phyloP scores from a whole-genome alignment of 2,329 filamentous ascomycete genomes.

The Alternaria longipes region DNA sequence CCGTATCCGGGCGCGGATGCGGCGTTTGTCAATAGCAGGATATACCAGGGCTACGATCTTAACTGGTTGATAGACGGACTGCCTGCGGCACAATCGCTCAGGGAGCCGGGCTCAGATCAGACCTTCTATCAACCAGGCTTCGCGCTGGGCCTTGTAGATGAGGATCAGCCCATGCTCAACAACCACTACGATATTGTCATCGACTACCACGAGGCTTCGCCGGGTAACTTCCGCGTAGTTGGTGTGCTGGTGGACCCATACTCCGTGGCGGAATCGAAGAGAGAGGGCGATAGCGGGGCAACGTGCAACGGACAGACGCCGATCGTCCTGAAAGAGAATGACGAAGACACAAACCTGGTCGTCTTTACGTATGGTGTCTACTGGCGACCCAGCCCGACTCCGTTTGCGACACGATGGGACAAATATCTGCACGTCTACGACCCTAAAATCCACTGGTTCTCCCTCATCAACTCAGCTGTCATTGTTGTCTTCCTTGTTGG shows the following conservation, averaged over 20 bases:
- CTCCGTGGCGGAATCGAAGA: constrained; percentile 69
- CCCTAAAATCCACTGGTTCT: constrained; percentile 99
- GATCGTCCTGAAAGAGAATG: constrained; percentile 71
- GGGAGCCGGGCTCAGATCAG: constrained; percentile 77
- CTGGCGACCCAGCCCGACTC: constrained; percentile 84
- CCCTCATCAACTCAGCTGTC: constrained; percentile 92
- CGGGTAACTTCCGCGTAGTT: constrained; percentile 83
- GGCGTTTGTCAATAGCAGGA: constrained; percentile 82
- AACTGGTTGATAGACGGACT: constrained; percentile 97
- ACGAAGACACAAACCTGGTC: constrained; percentile 67
- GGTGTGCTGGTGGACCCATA: constrained; percentile 88
- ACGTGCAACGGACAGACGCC: constrained; percentile 71
- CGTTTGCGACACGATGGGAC: constrained; percentile 98
- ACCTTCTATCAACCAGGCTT: constrained; percentile 94
- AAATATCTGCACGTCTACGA: constrained; percentile 98
- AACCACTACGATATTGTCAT: constrained; percentile 96
- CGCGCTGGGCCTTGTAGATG: constrained; percentile 70
- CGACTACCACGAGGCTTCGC: constrained; percentile 85
- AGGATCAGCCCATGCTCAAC: constrained; percentile 72
- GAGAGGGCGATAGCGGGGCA: constrained; percentile 62
- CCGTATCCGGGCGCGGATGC: constrained; percentile 73
- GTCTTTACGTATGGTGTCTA: constrained; percentile 92
- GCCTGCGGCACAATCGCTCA: constrained; percentile 84
- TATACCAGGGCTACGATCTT: constrained; percentile 85
- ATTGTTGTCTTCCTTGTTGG: constrained; percentile 92